Evolutionary conservation across 2,329 filamentous ascomycete genomes (phyloP).

Genomic region (Camillea tinctor): DNA sequence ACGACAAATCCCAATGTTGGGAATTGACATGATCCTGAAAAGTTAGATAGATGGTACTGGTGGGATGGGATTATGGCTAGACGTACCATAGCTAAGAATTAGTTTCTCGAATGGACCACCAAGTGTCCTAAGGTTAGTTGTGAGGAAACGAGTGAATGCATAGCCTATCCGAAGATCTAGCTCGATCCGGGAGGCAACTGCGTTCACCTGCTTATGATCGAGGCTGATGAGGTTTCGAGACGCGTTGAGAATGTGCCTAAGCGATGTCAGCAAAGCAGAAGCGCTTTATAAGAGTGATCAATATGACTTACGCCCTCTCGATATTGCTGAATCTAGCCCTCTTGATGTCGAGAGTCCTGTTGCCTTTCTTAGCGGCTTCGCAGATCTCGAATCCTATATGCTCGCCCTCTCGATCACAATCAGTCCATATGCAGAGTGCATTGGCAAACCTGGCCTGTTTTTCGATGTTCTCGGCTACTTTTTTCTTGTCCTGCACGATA

Average conservation of each 20-base stretch:
- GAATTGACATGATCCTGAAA: conserved; percentile 83
- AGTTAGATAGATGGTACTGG: conserved; percentile 14
- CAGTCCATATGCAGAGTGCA: conserved; percentile 93
- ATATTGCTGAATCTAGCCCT: conserved; percentile 95
- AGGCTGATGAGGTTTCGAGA: conserved; percentile 74
- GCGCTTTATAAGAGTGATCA: background rate
- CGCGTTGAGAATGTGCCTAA: conserved; percentile 80
- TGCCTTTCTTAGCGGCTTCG: conserved; percentile 72
- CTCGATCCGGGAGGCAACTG: conserved; percentile 86
- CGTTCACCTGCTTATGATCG: conserved; percentile 83
- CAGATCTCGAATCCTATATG: conserved; percentile 93
- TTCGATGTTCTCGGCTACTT: conserved; percentile 82
- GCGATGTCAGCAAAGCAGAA: conserved; percentile 8
- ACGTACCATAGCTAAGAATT: conserved; percentile 76
- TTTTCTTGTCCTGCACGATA: conserved; percentile 64
- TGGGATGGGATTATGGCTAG: conserved; percentile 8
- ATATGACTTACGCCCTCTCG: conserved; percentile 70
- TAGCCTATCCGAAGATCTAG: conserved; percentile 89
- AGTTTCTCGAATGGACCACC: conserved; percentile 64
- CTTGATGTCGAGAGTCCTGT: conserved; percentile 73
- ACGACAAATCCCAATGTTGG: conserved; percentile 96
- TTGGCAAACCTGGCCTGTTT: conserved; percentile 70
- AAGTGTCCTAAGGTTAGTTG: conserved; percentile 70
- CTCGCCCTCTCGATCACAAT: conserved; percentile 96
- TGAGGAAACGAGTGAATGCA: conserved; percentile 87